Evolutionary conservation across 192 early-diverging fungal genomes (phyloP), one percentile per base, ranked within the genome.

Genomic region (Ambispora gerdemannii): DNA sequence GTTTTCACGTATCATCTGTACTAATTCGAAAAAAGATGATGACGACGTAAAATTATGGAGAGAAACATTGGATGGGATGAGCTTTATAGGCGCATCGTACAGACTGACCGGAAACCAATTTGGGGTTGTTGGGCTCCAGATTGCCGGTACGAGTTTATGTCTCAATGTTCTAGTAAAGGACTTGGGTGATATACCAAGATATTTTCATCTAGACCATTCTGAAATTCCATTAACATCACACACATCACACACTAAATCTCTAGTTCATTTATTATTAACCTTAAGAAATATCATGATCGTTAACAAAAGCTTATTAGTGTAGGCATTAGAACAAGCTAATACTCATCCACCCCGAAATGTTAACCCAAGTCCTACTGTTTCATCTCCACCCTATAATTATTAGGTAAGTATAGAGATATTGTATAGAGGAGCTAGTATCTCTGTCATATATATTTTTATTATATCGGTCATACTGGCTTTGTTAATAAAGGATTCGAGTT

Each of bases 11-110:
- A 27, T 56, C 20, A 20, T 56, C 20, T 56, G 53, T 20, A 56
- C 20, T 56, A 56, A 56, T 56, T 56, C 53, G 20, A 56, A 56
- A 56, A 56, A 56, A 56, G 53, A 56, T 6, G 53, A 56, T 56
- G 53, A 56, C 20, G 6, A 6, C 20, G 20, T 56, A 56, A 56
- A 56, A 56, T 56, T 56, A 20, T 56, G 53, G 53, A 56, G 53
- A 20, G 53, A 56, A 56, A 56, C 53, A 6, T 27, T 56, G 20
- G 53, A 56, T 56, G 20, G 20, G 20, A 56, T 56, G 20, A 56
- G 53, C 20, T 7, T 56, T 56, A 27, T 56, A 7, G 27, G 53
- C 20, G 20, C 27, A 13, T 13, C 20, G 8, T 56, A 27, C 20
- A 56, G 20, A 56, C 53, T 20, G 20, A 56, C 20, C 6, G 20